Base-by-base conservation (phyloP, 495 filamentous ascomycete genomes). In the Patellaria atrata region DNA sequence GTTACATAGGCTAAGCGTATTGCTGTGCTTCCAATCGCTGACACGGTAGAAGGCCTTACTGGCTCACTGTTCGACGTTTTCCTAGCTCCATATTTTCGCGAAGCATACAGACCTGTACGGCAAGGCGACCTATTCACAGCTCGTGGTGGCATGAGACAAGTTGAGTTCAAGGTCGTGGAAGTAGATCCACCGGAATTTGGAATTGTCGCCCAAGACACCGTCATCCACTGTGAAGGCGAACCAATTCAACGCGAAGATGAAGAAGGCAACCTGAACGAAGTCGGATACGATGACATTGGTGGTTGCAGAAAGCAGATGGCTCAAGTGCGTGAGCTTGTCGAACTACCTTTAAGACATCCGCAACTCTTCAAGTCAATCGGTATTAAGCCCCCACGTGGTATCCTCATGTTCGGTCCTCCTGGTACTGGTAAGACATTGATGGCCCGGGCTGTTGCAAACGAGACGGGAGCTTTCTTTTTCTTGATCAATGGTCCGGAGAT, bases 261-360 rank as follows among this genome's bases (percentile, higher is more conserved):
- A 57, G 89, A 97, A 65, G 89, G 87, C 53, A 97, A 96, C 59
- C 65, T 97, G 38, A 97, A 94, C 57, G 89, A 97, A 55, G 89
- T 97, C 50, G 89, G 89, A 21, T 97, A 97, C 52, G 89, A 97
- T 55, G 89, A 97, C 57, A 96, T 97, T 59, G 89, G 89, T 73
- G 89, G 89, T 40, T 97, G 89, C 73, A 73, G 89, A 48, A 97
- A 97, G 65, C 89, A 97, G 65, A 94, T 97, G 89, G 89, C 89
- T 38, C 89, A 97, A 66, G 91, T 96, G 45, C 81, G 89, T 56
- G 89, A 97, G 60, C 70, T 97, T 69, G 89, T 97, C 40, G 89
- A 97, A 69, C 67, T 97, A 50, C 89, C 89, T 34, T 70, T 97
- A 10, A 75, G 89, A 44, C 89, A 97, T 59, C 89, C 89, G 35